Percentiles rank a stretch among this genome's conserved stretches.
These are phyloP conservation scores for Solanum ossicruentum DNA, from an alignment of 257 asterid species.

Conservation along the genomic window DNA sequence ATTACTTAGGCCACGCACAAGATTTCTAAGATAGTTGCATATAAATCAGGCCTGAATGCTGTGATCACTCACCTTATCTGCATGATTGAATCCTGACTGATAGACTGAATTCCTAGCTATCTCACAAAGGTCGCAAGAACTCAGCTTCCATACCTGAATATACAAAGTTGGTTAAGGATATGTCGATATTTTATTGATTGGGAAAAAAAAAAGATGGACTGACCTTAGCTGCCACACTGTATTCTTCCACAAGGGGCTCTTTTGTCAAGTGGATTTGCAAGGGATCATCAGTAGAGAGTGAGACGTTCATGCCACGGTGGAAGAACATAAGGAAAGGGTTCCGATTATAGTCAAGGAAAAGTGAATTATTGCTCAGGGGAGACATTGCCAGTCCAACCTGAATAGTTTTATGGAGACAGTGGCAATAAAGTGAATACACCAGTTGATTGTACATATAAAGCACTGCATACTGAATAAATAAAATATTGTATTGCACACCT, in stretches of 20 bases:
- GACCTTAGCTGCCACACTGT: constrained; percentile 96
- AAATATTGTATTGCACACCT: neutral
- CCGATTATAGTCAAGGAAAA: constrained; percentile 81
- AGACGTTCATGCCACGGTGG: constrained; percentile 86
- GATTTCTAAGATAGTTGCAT: neutral
- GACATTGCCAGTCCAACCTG: constrained; percentile 98
- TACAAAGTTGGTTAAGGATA: constrained; percentile 1
- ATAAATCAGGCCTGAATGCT: neutral
- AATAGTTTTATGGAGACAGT: neutral
- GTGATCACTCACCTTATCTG: constrained; percentile 53
- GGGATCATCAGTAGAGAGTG: constrained; percentile 84
- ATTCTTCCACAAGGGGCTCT: constrained; percentile 94
- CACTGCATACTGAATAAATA: neutral
- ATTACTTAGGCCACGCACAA: neutral
- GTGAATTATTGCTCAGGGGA: constrained; percentile 91
- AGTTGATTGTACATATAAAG: neutral
- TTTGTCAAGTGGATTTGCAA: constrained; percentile 87
- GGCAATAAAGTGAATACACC: neutral
- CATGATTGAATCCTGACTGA: constrained; percentile 84
- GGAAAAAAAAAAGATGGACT: neutral
- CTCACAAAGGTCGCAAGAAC: constrained; percentile 96
- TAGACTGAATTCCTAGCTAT: constrained; percentile 88
- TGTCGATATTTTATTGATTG: neutral
- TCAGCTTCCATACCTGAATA: constrained; percentile 88
- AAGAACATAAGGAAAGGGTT: constrained; percentile 88